Conservation (phyloP, 2,329 filamentous ascomycete genomes). For the Emergomyces pasteurianus region DNA sequence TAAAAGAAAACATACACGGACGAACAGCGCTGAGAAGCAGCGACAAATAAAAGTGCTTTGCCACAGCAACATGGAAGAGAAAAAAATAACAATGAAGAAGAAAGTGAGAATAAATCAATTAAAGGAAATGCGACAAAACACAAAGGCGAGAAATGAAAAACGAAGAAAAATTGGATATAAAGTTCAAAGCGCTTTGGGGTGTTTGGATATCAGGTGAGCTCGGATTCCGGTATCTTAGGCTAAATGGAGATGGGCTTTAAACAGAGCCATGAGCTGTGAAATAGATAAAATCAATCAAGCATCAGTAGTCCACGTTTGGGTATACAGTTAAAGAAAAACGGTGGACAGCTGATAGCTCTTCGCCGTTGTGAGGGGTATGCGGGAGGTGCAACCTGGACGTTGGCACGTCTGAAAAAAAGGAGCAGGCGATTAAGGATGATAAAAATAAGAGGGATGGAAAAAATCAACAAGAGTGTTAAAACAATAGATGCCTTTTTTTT, state of each 20-base stretch:
- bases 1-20: slow-evolving; percentile 18
- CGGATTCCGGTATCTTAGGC: neutral
- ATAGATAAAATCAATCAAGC: neutral
- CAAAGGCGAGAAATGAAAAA: neutral
- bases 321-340: neutral
- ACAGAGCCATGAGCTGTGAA: neutral
- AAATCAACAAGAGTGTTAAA: neutral
- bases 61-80: neutral
- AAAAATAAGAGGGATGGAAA: neutral
- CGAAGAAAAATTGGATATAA: neutral
- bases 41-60: neutral
- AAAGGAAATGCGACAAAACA: neutral
- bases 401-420: neutral
- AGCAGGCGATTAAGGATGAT: neutral
- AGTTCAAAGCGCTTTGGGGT: neutral
- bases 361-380: neutral
- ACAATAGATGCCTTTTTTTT: neutral
- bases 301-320: neutral
- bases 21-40: neutral
- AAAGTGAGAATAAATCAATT: neutral
- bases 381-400: neutral
- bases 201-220: neutral
- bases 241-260: neutral
- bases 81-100: neutral
- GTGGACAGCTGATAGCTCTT: neutral